phyloP scores from a whole-genome alignment of 148 eudicot genomes.

The Chenopodium berlandieri region DNA sequence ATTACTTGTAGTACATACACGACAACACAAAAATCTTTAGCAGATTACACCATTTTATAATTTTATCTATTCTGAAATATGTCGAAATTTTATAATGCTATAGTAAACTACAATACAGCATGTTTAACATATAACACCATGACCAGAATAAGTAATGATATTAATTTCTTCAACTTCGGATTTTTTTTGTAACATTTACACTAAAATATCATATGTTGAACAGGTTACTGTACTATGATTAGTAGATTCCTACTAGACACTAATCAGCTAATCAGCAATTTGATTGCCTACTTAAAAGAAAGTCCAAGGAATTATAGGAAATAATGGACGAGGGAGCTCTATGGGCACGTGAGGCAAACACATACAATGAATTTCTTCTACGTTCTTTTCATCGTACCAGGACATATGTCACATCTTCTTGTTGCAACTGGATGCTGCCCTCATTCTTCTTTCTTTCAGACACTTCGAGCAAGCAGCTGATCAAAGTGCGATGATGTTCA shows the following conservation, averaged over 20 bases:
- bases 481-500: constrained; percentile 65
- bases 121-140: no score
- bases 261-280: not conserved
- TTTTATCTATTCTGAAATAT: no score
- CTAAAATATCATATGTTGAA: no score
- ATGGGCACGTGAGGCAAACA: not conserved
- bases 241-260: not conserved
- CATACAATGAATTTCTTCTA: not conserved
- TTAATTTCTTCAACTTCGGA: no score
- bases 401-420: not conserved
- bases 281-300: not conserved
- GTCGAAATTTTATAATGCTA: no score
- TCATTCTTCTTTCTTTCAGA: not conserved
- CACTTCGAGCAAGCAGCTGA: not conserved
- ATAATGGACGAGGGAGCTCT: not conserved
- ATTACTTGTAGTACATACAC: no score
- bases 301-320: not conserved
- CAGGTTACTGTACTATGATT: no score
- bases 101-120: no score
- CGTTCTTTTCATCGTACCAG: not conserved
- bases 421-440: constrained; percentile 5
- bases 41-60: no score
- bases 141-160: no score
- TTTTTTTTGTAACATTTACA: no score
- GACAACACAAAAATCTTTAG: no score